A percentile compares a stretch with the other conserved stretches of the same genome.
phyloP scores from a whole-genome alignment of 2,329 filamentous ascomycete species.

The Colletotrichum agaves region DNA sequence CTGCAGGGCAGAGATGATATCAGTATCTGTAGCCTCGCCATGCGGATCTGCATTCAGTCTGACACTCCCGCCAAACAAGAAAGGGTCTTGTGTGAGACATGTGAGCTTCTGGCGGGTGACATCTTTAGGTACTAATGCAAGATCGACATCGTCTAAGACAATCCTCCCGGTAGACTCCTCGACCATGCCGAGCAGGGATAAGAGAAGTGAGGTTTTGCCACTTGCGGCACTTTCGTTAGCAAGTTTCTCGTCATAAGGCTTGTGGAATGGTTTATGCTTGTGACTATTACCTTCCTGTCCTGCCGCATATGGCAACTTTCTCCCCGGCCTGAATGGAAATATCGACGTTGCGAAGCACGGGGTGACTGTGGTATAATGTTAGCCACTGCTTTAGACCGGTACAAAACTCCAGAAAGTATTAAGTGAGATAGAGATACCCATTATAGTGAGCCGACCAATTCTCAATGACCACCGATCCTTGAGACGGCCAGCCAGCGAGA shows the following conservation, averaged over 20 bases:
- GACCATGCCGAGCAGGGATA: constrained; percentile 58
- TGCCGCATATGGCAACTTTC: constrained; percentile 61
- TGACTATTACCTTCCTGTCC: constrained; percentile 20
- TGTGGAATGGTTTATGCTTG: constrained; percentile 1
- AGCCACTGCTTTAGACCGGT: background rate
- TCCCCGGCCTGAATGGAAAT: constrained; percentile 48
- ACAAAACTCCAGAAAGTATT: constrained; percentile 42
- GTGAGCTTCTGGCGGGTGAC: constrained; percentile 48
- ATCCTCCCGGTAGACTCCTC: constrained; percentile 55
- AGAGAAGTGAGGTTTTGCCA: constrained; percentile 46
- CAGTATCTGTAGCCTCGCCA: constrained; percentile 49
- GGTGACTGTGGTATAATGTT: constrained; percentile 14
- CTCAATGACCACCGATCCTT: constrained; percentile 46
- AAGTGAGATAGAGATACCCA: constrained; percentile 17
- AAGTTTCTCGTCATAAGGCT: constrained; percentile 17
- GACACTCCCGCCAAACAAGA: constrained; percentile 59
- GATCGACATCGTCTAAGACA: constrained; percentile 55
- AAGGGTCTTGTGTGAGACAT: constrained; percentile 61
- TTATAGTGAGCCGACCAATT: constrained; percentile 37
- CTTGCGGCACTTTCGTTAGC: constrained; percentile 61
- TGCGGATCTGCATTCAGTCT: constrained; percentile 61
- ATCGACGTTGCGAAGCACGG: constrained; percentile 38
- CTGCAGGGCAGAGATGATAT: constrained; percentile 56
- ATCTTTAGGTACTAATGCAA: constrained; percentile 41
- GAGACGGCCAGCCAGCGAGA: constrained; percentile 47